Conservation (phyloP, 75 land plant genomes). For the Selaginella moellendorffii region DNA sequence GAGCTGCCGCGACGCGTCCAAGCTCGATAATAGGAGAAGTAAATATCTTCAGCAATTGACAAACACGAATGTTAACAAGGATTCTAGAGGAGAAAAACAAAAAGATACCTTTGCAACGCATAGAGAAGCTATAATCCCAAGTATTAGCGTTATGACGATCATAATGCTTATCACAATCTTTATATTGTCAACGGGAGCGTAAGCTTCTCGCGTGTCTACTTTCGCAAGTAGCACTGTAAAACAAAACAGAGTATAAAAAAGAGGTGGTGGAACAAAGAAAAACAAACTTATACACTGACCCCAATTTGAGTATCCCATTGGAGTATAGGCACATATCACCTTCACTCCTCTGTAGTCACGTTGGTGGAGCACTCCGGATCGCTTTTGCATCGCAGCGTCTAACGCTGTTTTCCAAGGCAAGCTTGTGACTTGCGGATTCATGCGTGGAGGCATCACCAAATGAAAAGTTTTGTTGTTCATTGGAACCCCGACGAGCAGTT, state of each 20-base stretch:
- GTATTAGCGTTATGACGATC: slow-evolving; percentile 16
- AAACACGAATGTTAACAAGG: too few relatives aligned
- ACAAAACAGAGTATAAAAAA: too few relatives aligned
- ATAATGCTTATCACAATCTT: slow-evolving; percentile 23
- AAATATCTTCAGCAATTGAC: slow-evolving; percentile 13
- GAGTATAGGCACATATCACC: slow-evolving; percentile 26
- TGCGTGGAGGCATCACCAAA: slow-evolving; percentile 19
- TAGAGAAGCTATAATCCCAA: slow-evolving; percentile 25
- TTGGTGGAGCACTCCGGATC: slow-evolving; percentile 14
- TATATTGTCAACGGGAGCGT: slow-evolving; percentile 21
- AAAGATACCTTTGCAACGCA: slow-evolving; percentile 21
- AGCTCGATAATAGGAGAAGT: slow-evolving; percentile 28
- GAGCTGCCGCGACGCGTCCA: slow-evolving; percentile 23
- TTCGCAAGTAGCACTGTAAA: slow-evolving; percentile 27
- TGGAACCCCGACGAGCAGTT: slow-evolving; percentile 24
- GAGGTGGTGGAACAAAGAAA: too few relatives aligned
- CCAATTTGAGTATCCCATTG: slow-evolving; percentile 24
- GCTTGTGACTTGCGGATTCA: slow-evolving; percentile 8
- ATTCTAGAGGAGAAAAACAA: too few relatives aligned
- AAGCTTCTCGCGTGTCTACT: slow-evolving; percentile 25
- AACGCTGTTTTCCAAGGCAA: slow-evolving; percentile 13
- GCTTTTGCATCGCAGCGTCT: slow-evolving; percentile 8
- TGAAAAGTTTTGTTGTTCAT: slow-evolving; percentile 7
- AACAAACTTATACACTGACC: slow-evolving; percentile 16
- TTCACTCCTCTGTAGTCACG: slow-evolving; percentile 22